Conservation (phyloP, 768 basidiomycete genomes). For the Collybiopsis confluens region DNA sequence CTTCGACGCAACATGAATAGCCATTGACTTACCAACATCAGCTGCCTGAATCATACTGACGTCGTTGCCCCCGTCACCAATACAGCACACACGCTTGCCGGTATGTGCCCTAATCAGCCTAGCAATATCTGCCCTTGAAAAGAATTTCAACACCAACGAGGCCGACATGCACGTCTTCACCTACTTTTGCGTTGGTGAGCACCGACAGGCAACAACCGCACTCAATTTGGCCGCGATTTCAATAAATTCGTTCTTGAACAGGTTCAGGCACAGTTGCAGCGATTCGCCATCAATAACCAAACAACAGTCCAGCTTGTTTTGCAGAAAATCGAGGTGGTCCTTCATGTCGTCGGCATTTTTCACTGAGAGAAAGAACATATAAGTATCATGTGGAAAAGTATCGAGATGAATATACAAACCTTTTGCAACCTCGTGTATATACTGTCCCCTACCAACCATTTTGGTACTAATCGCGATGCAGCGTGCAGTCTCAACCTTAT, state of each 20-base stretch:
- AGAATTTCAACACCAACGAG: no score
- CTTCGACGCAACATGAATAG: neutral
- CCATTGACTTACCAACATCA: slow-evolving; percentile 83
- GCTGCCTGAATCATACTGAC: slow-evolving; percentile 99
- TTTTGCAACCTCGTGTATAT: slow-evolving; percentile 95
- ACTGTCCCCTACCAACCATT: slow-evolving; percentile 91
- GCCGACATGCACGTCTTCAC: neutral
- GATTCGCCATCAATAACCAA: slow-evolving; percentile 98
- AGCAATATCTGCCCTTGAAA: slow-evolving; percentile 75
- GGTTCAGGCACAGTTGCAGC: slow-evolving; percentile 84
- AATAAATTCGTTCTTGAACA: slow-evolving; percentile 93
- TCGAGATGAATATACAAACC: slow-evolving; percentile 40
- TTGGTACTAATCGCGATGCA: slow-evolving; percentile 98
- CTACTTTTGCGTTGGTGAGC: slow-evolving; percentile 95
- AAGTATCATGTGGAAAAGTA: neutral
- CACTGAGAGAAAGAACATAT: slow-evolving; percentile 45
- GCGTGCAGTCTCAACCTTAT: slow-evolving; percentile 98
- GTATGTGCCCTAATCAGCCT: slow-evolving; percentile 87
- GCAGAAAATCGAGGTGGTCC: slow-evolving; percentile 88
- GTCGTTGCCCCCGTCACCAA: slow-evolving; percentile 98
- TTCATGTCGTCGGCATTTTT: slow-evolving; percentile 79
- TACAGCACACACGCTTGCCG: slow-evolving; percentile 95
- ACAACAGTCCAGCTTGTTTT: slow-evolving; percentile 94
- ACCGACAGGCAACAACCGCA: slow-evolving; percentile 95
- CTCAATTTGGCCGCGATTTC: slow-evolving; percentile 95